These are phyloP conservation scores for Candida insectalens DNA, from an alignment of 805 yeast genomes.

Conservation along the genomic window DNA sequence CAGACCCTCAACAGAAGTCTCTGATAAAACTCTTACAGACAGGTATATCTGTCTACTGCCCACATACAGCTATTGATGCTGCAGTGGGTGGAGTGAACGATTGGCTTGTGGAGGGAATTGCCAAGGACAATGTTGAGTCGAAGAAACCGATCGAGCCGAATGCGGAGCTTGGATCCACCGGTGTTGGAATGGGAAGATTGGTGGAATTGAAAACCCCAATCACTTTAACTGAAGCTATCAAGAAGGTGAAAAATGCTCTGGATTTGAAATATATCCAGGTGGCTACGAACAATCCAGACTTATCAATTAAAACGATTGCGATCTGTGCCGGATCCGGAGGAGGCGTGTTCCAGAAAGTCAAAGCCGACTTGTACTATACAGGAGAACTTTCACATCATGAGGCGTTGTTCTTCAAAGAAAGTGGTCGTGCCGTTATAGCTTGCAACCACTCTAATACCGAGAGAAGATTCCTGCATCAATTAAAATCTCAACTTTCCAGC, in stretches of 20 bases:
- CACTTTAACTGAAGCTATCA: slow-evolving; percentile 34
- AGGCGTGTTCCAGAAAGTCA: slow-evolving; percentile 52
- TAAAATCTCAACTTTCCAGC: slow-evolving; percentile 37
- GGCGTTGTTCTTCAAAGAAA: slow-evolving; percentile 58
- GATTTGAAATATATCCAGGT: slow-evolving; percentile 53
- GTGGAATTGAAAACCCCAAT: slow-evolving; percentile 38
- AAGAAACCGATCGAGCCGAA: slow-evolving; percentile 36
- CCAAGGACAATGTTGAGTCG: slow-evolving; percentile 11
- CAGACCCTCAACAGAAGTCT: slow-evolving; percentile 75
- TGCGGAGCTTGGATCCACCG: slow-evolving; percentile 25
- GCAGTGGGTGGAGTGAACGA: slow-evolving; percentile 91
- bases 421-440: slow-evolving; percentile 60
- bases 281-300: slow-evolving; percentile 29
- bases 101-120: slow-evolving; percentile 63
- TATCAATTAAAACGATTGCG: slow-evolving; percentile 48
- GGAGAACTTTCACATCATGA: slow-evolving; percentile 97
- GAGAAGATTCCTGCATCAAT: slow-evolving; percentile 60
- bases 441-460: slow-evolving; percentile 93
- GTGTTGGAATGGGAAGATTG: slow-evolving; percentile 78
- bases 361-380: slow-evolving; percentile 67
- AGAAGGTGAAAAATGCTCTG: slow-evolving; percentile 43
- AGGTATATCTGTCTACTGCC: slow-evolving; percentile 84
- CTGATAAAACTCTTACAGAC: slow-evolving; percentile 61
- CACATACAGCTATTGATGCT: slow-evolving; percentile 95
- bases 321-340: slow-evolving; percentile 96